A percentile compares a stretch with the other conserved stretches of the same genome.
These are phyloP conservation scores for Scutellaria minor DNA, from an alignment of 257 asterid genomes.

Conservation along the genomic window DNA sequence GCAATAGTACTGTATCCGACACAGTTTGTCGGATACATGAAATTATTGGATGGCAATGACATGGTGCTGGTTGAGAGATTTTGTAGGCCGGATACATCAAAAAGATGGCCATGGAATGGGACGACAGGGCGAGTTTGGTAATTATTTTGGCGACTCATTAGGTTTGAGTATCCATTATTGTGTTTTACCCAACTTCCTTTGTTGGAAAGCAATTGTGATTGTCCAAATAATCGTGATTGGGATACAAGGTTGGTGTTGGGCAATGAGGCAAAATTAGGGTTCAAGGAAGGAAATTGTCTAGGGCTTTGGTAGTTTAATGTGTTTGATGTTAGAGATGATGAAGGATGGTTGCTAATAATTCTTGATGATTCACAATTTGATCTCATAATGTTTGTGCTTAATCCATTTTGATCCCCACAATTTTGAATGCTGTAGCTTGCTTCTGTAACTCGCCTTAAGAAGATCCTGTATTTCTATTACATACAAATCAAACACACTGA, in stretches of 20 bases:
- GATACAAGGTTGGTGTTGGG: not conserved
- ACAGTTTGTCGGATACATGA: conserved; percentile 3
- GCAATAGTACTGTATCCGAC: conserved; percentile 34
- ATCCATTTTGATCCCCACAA: conserved; percentile 8
- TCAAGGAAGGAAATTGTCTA: not conserved
- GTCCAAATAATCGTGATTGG: conserved; percentile 26
- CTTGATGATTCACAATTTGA: conserved; percentile 18
- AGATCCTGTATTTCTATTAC: conserved; percentile 59
- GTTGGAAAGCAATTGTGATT: conserved; percentile 34
- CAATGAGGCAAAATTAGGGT: not conserved
- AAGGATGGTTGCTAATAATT: not conserved
- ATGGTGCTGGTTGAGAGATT: conserved; percentile 10
- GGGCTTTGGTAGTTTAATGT: conserved; percentile 8
- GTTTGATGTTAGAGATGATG: conserved; percentile 14
- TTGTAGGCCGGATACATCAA: conserved; percentile 10
- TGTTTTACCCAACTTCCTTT: conserved; percentile 21
- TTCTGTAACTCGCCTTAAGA: conserved; percentile 49
- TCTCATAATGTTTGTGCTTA: conserved; percentile 24
- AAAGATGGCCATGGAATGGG: conserved; percentile 22
- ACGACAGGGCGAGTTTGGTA: not conserved
- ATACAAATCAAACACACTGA: too few species aligned
- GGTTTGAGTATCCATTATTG: not conserved
- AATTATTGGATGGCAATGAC: not conserved
- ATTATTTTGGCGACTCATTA: not conserved
- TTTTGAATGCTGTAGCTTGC: conserved; percentile 44